Evolutionary conservation across 2,329 filamentous ascomycete species (phyloP).

Genomic region (Xylaria digitata): DNA sequence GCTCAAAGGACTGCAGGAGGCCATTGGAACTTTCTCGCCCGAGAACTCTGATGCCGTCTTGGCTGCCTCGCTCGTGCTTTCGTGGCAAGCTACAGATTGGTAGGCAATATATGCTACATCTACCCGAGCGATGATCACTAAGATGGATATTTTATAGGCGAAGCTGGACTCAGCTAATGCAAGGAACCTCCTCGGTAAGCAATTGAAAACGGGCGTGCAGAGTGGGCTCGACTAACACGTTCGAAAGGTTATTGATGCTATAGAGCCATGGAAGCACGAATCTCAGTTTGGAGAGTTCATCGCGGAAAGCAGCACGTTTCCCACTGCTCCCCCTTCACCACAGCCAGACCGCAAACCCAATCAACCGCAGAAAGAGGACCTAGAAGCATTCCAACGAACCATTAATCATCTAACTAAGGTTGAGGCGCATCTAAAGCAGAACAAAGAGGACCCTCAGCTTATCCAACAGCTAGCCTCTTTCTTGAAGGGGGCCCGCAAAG

Average conservation of each 20-base stretch:
- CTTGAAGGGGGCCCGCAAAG: conserved; percentile 76
- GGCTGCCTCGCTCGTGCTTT: conserved; percentile 89
- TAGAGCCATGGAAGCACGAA: conserved; percentile 91
- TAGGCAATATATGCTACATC: conserved; percentile 62
- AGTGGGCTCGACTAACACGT: conserved; percentile 44
- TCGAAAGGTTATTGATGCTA: conserved; percentile 82
- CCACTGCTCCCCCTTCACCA: conserved; percentile 72
- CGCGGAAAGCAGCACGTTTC: conserved; percentile 79
- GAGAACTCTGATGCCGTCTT: conserved; percentile 91
- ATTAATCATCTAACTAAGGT: conserved; percentile 75
- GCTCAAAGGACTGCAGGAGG: conserved; percentile 86
- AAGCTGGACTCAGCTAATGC: conserved; percentile 92
- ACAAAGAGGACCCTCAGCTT: conserved; percentile 75
- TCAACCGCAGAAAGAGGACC: conserved; percentile 75
- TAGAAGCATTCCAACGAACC: conserved; percentile 74
- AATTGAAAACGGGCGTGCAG: conserved; percentile 15
- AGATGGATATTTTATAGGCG: conserved; percentile 67
- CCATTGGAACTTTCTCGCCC: conserved; percentile 84
- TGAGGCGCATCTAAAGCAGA: conserved; percentile 74
- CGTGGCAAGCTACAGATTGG: conserved; percentile 98
- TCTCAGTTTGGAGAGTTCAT: conserved; percentile 88
- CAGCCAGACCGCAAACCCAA: conserved; percentile 70
- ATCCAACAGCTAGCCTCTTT: conserved; percentile 78
- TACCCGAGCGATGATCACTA: conserved; percentile 51
- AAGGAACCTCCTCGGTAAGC: conserved; percentile 87